Conservation (phyloP, 441 rosid genomes). For the Capsella rubella region DNA sequence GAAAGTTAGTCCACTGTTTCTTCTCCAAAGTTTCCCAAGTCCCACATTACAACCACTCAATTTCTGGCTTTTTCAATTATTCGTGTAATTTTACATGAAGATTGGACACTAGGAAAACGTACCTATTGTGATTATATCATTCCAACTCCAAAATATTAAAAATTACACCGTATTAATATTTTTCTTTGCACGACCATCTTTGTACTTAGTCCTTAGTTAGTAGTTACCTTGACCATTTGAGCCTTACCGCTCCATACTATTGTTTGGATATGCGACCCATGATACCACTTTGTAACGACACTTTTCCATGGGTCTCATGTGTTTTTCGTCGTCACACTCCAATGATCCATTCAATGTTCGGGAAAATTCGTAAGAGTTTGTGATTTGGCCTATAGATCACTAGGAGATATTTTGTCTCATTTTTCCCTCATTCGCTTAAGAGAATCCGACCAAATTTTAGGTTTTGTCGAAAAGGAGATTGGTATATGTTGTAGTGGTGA, state of each 20-base stretch:
- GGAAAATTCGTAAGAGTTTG: neutral
- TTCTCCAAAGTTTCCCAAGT: no score
- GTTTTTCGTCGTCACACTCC: neutral
- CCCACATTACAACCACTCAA: neutral
- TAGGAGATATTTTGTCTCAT: neutral
- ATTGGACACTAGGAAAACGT: neutral
- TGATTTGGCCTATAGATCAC: neutral
- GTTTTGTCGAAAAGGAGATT: neutral
- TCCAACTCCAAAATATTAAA: no score
- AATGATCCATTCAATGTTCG: neutral
- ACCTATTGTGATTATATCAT: no score
- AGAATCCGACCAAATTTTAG: constrained; percentile 11
- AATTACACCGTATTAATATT: no score
- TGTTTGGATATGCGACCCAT: neutral
- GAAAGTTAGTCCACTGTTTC: neutral
- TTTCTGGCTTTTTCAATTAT: neutral
- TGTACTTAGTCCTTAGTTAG: neutral
- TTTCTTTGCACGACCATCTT: neutral
- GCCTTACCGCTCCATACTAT: neutral
- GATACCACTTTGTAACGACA: neutral
- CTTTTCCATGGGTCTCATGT: neutral
- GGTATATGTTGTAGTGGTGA: constrained; percentile 13
- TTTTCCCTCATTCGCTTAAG: neutral
- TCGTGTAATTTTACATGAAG: neutral
- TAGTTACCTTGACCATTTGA: neutral